Evolutionary conservation across 2,329 filamentous ascomycete species (phyloP), one percentile per base, ranked within the genome.

Genomic region (Talaromyces albobiverticillius): DNA sequence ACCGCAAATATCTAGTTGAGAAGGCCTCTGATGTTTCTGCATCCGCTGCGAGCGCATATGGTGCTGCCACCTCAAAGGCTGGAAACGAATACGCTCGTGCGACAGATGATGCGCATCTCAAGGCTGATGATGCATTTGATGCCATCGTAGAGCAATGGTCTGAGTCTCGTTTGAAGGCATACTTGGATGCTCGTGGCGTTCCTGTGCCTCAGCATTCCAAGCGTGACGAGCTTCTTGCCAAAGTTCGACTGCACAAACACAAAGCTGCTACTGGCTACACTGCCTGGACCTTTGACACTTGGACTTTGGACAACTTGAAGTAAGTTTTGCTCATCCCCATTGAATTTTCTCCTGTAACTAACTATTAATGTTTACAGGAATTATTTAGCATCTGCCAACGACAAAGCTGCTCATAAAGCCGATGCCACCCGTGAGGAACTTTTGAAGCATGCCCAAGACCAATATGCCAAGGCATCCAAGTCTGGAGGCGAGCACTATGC

Each of bases 201-300:
- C 87, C 88, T 13, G 84, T 90, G 41, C 88, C 89, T 22, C 88
- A 92, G 59, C 77, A 73, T 25, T 82, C 84, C 56, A 90, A 85
- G 74, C 81, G 81, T 36, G 87, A 91, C 62, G 83, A 91, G 67
- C 83, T 93, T 20, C 76, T 89, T 36, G 86, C 88, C 25, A 78
- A 86, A 55, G 89, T 90, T n/a, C 83, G 89, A 62, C 82, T 88
- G 64, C 78, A 90, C 67, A 77, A 82, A 23, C 85, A 91, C 74
- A 87, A 88, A 72, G 87, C 85, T 45, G 79, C 84, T 8, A 78
- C 78, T 46, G 84, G 83, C 16, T 89, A 82, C 76, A 86, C 76
- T 56, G 82, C 86, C 3, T 92, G 89, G 88, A 90, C 85, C 14
- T 91, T 90, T 67, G 88, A 92, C 61, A 89, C 90, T 58, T 85